Base-by-base conservation (phyloP, 1,139 yeast species). In the Zygosaccharomyces pseudobailii region DNA sequence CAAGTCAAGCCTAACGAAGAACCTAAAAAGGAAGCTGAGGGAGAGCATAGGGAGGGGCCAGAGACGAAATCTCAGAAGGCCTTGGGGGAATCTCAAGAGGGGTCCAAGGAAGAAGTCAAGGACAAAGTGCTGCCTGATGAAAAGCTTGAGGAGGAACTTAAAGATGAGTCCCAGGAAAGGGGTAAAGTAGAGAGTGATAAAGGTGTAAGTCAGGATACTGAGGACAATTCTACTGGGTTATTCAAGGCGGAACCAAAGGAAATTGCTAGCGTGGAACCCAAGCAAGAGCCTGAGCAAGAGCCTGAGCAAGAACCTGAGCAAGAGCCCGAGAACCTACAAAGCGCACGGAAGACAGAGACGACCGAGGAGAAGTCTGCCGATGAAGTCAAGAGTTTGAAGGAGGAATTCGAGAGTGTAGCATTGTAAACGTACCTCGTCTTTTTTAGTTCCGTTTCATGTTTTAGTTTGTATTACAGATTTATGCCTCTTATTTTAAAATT, bases 371-470 rank as follows among this genome's bases (percentile, higher is more conserved):
- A 43, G 22, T 30, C 33, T 31, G 51, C 51, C 36, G 41, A 45
- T 19, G 31, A 40, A 7, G 51, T 53, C 22, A 48, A 52, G 20
- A 45, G 49, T 31, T 40, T 54, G 24, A 50, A 54, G 22, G 61
- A 55, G 24, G 59, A 61, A 38, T 59, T 62, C 45, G 62, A 62
- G 49, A 58, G 48, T 40, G 59, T 62, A 10, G 64, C 63, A 36
- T 53, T 63, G 42, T 62, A 53, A 48, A 37, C 2, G 21, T 32
- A 23, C 5, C 9, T 24, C 25, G 6, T 19, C 25, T 2, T 44
- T n/a, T 23, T 40, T 32, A 22, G 19, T 34, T 22, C 21, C 20
- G 22, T 42, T 36, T 32, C 35, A 42, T 36, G 36, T 31, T 42
- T 28, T 36, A 30, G 24, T 42, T 36, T 36, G 45, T 42, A 42